Base-by-base conservation (phyloP, 176 grass and related monocot genomes). In the Typha latifolia region DNA sequence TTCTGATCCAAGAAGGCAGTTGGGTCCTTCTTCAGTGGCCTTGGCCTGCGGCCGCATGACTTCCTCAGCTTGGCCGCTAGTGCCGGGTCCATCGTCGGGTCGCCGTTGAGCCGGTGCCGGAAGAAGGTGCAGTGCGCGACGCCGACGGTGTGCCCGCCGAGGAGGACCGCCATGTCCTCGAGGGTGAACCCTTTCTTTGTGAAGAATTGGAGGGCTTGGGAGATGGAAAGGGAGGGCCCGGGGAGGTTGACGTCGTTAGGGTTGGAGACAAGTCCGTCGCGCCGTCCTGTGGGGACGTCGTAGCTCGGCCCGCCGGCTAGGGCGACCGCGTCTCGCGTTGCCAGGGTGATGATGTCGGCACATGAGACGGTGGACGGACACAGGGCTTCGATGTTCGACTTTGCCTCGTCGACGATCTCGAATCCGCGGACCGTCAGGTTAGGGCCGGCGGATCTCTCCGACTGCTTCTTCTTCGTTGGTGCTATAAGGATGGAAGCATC, bases 401-500 rank as follows among this genome's bases (percentile, higher is more conserved):
- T 89, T 75, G 76, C 62, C 5, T 82, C 90, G 0, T 94, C 90
- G 68, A 94, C 89, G 72, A 94, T 61, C 10, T 86, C 85, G 67
- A 55, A 74, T n/a, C 90, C 85, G 8, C 59, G 67, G 9, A 94
- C 71, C 1, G 85, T 71, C 16, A 63, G 82, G 82, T 94, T 94
- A 1, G 82, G 51, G 0, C 72, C 76, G 2, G 85, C 82, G 4
- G 5, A 27, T 19, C 11, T 20, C 59, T 62, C 59, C 6, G 59
- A 23, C 59, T 0, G 1, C 43, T 77, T 73, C 77, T 89, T 89
- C 79, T 94, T 83, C 3, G 67, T 15, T 14, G 10, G 69, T 51
- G 67, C 72, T 50, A 94, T 82, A 49, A 94, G 51, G 80, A 94
- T 74, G 2, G 90, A 94, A 63, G 73, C 90, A 69, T 94, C 90